phyloP scores from a whole-genome alignment of 176 grass and related monocot species.

The Alloteropsis semialata region DNA sequence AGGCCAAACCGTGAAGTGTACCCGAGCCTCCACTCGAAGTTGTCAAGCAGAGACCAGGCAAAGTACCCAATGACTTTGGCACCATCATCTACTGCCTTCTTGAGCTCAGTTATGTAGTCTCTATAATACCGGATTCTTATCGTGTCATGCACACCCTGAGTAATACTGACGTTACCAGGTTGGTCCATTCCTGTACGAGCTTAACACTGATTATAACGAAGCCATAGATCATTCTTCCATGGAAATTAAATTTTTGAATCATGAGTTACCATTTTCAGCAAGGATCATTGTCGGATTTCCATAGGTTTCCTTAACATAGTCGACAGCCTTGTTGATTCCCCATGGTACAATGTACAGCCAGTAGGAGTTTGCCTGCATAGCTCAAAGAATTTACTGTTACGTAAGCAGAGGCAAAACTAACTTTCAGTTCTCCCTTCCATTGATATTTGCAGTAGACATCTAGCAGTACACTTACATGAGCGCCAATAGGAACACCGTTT shows the following conservation, averaged over 20 bases:
- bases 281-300: conserved; percentile 70
- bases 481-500: conserved; percentile 54
- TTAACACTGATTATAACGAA: not conserved
- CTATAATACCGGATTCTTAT: conserved; percentile 66
- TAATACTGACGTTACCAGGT: conserved; percentile 68
- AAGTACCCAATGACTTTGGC: conserved; percentile 81
- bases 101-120: conserved; percentile 76
- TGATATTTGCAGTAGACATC: not conserved
- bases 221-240: not conserved
- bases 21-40: conserved; percentile 87
- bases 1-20: conserved; percentile 89
- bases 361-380: conserved; percentile 68
- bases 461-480: conserved; percentile 39
- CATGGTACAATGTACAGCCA: conserved; percentile 96
- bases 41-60: conserved; percentile 92
- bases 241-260: not conserved
- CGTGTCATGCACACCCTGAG: conserved; percentile 67
- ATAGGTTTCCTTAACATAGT: conserved; percentile 83
- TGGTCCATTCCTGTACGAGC: conserved; percentile 79
- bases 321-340: conserved; percentile 89
- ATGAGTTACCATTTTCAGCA: conserved; percentile 75
- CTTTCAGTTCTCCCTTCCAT: not conserved
- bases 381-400: not conserved
- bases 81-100: conserved; percentile 77
- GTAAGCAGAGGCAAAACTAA: not conserved